phyloP scores from a whole-genome alignment of 1,284 basidiomycete species.

The Ceratobasidium sp. region DNA sequence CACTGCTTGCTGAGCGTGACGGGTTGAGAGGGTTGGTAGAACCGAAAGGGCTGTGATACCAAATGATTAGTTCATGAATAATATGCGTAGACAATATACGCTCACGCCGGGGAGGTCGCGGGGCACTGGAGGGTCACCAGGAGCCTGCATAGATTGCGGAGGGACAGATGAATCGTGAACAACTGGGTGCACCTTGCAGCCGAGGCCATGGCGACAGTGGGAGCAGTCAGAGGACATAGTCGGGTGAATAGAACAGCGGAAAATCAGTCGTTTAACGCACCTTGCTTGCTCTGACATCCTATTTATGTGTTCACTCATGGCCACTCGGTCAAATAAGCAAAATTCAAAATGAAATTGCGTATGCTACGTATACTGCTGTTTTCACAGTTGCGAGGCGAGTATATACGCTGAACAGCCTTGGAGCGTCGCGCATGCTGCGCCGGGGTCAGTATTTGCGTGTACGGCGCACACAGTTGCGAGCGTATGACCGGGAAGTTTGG shows the following conservation, averaged over 20 bases:
- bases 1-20: slow-evolving; percentile 6
- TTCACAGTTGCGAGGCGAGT: background rate
- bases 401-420: too few relatives aligned
- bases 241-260: background rate
- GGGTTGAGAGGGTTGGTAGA: slow-evolving; percentile 4
- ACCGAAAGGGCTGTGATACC: background rate
- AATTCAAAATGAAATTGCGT: background rate
- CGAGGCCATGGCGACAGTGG: slow-evolving; percentile 4
- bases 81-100: background rate
- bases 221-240: slow-evolving; percentile 13
- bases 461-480: too few relatives aligned
- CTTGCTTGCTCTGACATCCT: background rate
- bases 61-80: background rate
- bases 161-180: background rate
- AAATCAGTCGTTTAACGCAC: background rate
- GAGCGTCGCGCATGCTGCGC: too few relatives aligned
- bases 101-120: slow-evolving; percentile 9
- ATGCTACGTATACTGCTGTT: background rate
- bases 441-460: too few relatives aligned
- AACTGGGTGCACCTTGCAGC: slow-evolving; percentile 3
- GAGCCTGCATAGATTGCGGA: background rate
- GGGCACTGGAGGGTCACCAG: background rate
- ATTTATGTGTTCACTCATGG: background rate
- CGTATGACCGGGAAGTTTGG: too few relatives aligned
- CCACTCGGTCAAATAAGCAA: background rate